Base-by-base conservation (phyloP, 345 rosid genomes). In the Brassica carinata region DNA sequence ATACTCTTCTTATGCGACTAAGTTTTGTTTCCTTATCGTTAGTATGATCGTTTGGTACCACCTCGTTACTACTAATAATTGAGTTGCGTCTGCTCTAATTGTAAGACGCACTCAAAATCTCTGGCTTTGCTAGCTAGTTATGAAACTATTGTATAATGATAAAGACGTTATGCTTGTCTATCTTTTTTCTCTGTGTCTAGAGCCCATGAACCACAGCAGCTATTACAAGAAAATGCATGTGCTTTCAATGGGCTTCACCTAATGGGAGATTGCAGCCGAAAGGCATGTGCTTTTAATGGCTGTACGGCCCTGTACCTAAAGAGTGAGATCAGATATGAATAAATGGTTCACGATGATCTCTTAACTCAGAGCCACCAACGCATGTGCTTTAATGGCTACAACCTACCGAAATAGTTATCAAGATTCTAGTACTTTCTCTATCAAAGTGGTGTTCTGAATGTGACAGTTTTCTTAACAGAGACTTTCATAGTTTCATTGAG, bases 331-430 rank as follows among this genome's bases (percentile, higher is more conserved):
- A 40, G 48, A 63, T 38, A 19, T 19, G 9, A 19, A 19, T 19
- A 59, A 19, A 40, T 40, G 59, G 91, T 92, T 80, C 93, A 89
- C 81, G 90, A 88, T 6, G 1, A 80, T 9, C 83, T 88, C 71
- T 90, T 89, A 7, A 19, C 71, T 68, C 88, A 31, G 92, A 45
- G 95, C 90, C 75, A 86, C 78, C 70, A 89, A 74, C 92, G 85
- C 78, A 84, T 89, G 88, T 89, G 10, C 38, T 34, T 34, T 5
- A 84, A 64, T 70, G 84, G 85, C 86, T 90, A 89, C 71, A 76
- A 76, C 64, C n/a, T 89, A 90, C 88, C 86, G 23, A 33, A 81
- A 79, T 55, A 27, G 66, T 34, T 34, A 31, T 13, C 31, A 75
- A 34, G 61, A 74, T 31, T 64, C 43, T 7, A 64, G 23, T 30